A percentile compares a stretch with the other conserved stretches of the same genome.
Conservation (phyloP, 2,329 filamentous ascomycete genomes). For the Scopulariopsis brevicaulis region DNA sequence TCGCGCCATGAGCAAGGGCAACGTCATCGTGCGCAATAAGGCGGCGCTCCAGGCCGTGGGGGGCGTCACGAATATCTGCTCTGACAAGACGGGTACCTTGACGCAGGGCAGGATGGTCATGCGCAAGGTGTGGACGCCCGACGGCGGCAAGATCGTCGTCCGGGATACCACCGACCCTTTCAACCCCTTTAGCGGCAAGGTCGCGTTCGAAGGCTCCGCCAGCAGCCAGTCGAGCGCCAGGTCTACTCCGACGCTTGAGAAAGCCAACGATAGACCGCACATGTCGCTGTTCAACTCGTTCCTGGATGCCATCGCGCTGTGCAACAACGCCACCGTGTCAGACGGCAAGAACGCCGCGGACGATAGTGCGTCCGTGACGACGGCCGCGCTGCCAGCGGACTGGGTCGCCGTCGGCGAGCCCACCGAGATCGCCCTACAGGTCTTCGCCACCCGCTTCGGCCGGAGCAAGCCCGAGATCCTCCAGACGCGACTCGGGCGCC, state of each 20-base stretch:
- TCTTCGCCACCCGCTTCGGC: constrained; percentile 59
- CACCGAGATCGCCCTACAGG: constrained; percentile 64
- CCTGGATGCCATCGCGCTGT: constrained; percentile 44
- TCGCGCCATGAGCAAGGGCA: constrained; percentile 50
- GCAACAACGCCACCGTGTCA: constrained; percentile 45
- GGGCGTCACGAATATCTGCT: constrained; percentile 60
- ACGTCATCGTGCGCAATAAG: constrained; percentile 56
- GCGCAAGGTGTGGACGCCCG: constrained; percentile 48
- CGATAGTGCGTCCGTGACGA: constrained; percentile 5
- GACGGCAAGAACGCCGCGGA: constrained; percentile 20
- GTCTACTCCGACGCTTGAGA: constrained; percentile 12
- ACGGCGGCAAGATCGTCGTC: constrained; percentile 38
- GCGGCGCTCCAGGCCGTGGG: constrained; percentile 56
- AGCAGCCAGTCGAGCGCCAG: constrained; percentile 18
- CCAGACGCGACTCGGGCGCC: constrained; percentile 22
- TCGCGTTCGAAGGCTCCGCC: constrained; percentile 27
- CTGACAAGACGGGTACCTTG: constrained; percentile 59
- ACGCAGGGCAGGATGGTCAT: constrained; percentile 58
- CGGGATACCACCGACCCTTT: constrained; percentile 45
- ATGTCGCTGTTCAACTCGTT: constrained; percentile 29
- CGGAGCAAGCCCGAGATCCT: constrained; percentile 31
- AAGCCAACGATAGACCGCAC: constrained; percentile 10
- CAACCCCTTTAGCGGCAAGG: constrained; percentile 45
- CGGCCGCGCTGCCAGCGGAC: constrained; percentile 11
- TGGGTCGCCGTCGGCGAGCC: constrained; percentile 56